Evolutionary conservation across 2,329 filamentous ascomycete genomes (phyloP).

Genomic region (Penicillium oxalicum): DNA sequence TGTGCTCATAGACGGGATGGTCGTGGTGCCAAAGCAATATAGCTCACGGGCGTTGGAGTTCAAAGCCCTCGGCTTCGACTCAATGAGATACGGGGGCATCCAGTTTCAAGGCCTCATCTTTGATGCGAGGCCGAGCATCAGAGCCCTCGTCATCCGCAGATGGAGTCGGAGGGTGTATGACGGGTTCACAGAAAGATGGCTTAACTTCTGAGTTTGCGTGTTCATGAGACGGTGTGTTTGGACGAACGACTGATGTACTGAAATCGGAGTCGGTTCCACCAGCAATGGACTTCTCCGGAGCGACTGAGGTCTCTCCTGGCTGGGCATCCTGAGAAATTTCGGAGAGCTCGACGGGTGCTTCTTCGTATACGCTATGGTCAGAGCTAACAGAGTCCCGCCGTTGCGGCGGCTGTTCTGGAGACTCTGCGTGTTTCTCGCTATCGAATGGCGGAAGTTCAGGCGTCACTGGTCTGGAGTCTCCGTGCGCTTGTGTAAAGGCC

Average conservation of each 20-base stretch:
- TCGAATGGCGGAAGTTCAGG: conserved; percentile 9
- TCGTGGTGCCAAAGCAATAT: conserved; percentile 1
- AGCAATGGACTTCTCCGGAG: not conserved
- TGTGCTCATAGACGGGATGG: conserved; percentile 5
- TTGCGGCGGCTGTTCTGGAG: conserved; percentile 4
- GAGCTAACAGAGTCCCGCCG: conserved; percentile 16
- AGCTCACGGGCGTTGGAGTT: conserved; percentile 4
- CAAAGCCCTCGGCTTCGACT: conserved; percentile 1
- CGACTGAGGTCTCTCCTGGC: not conserved
- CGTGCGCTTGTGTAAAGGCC: conserved; percentile 5
- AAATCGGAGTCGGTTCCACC: not conserved
- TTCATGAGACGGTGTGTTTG: not conserved
- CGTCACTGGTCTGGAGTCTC: conserved; percentile 5
- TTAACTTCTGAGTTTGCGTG: conserved; percentile 1
- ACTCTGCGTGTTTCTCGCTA: conserved; percentile 3
- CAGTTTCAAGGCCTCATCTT: not conserved
- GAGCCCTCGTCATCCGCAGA: not conserved
- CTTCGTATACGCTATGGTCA: conserved; percentile 19
- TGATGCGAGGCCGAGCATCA: not conserved
- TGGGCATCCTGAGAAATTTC: not conserved
- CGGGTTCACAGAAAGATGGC: not conserved
- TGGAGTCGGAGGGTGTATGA: not conserved
- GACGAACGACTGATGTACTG: not conserved
- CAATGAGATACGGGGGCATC: not conserved
- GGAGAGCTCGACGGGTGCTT: conserved; percentile 13